A percentile compares a stretch with the other conserved stretches of the same genome.
These are phyloP conservation scores for Dendrobium huoshanense DNA, from an alignment of 106 monocot genomes.

Conservation along the genomic window DNA sequence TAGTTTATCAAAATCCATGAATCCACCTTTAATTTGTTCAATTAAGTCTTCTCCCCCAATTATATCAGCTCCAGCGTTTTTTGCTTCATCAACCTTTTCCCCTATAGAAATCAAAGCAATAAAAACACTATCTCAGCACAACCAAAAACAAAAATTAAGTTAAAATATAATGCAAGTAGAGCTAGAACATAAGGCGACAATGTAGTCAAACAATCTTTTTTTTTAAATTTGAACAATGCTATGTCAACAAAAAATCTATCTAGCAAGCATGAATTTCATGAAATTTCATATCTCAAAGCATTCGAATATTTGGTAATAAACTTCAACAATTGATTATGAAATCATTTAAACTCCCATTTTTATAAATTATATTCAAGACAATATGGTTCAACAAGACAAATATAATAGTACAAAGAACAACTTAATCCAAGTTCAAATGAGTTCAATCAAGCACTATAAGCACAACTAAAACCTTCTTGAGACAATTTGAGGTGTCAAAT, in stretches of 20 bases:
- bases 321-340: no score
- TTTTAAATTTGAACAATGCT: neutral
- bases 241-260: neutral
- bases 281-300: no score
- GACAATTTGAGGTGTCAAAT: no score
- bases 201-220: neutral
- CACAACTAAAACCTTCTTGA: no score
- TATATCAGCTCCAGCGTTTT: slow-evolving; percentile 93
- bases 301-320: no score
- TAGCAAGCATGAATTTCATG: no score
- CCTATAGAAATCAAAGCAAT: slow-evolving; percentile 30
- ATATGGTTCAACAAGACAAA: no score
- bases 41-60: slow-evolving; percentile 94
- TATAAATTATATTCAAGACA: no score
- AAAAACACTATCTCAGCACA: neutral
- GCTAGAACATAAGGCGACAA: neutral
- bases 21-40: slow-evolving; percentile 80
- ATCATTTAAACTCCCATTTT: no score
- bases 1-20: slow-evolving; percentile 97
- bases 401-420: no score
- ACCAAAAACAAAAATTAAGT: neutral
- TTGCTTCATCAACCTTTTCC: slow-evolving; percentile 89
- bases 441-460: no score
- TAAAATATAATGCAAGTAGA: neutral
- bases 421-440: no score